A percentile compares a stretch with the other conserved stretches of the same genome.
phyloP scores from a whole-genome alignment of 768 basidiomycete genomes.

The Gelatoporia subvermispora region DNA sequence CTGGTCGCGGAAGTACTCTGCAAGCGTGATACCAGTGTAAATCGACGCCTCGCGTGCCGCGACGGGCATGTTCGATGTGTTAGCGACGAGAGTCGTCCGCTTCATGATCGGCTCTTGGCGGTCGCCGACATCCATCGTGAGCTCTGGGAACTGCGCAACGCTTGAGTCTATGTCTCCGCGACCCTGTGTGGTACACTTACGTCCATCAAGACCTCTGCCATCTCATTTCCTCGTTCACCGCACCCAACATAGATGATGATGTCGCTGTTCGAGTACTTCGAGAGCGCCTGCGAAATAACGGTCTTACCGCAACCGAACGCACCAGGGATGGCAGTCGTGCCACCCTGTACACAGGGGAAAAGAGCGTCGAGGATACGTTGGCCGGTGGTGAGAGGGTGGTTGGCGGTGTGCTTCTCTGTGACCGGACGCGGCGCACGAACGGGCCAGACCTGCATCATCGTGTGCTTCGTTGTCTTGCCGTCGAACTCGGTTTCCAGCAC shows the following conservation, averaged over 20 bases:
- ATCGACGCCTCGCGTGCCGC: conserved; percentile 99
- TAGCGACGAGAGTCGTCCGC: conserved; percentile 96
- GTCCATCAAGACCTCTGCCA: conserved; percentile 99
- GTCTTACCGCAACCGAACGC: conserved; percentile 99
- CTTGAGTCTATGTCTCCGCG: background rate
- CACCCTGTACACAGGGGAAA: conserved; percentile 97
- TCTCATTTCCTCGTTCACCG: conserved; percentile 98
- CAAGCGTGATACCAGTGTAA: conserved; percentile 98
- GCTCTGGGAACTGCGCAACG: conserved; percentile 64
- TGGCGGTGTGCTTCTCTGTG: conserved; percentile 90
- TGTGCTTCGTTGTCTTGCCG: conserved; percentile 88
- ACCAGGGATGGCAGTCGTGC: conserved; percentile 96
- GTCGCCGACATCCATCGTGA: conserved; percentile 87
- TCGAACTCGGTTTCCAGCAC: conserved; percentile 98
- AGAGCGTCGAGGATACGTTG: conserved; percentile 96
- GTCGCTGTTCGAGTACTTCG: conserved; percentile 98
- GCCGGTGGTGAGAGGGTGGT: conserved; percentile 89
- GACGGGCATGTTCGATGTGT: conserved; percentile 99
- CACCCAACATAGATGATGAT: conserved; percentile 99
- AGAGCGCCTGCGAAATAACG: conserved; percentile 96
- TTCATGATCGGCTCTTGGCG: conserved; percentile 99
- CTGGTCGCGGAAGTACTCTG: conserved; percentile 99
- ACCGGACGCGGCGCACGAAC: conserved; percentile 96
- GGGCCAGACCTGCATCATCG: conserved; percentile 98
- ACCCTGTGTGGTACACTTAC: conserved; percentile 33